Base-by-base conservation (phyloP, 169 alveolate species). In the Amoebophrya sp. region DNA sequence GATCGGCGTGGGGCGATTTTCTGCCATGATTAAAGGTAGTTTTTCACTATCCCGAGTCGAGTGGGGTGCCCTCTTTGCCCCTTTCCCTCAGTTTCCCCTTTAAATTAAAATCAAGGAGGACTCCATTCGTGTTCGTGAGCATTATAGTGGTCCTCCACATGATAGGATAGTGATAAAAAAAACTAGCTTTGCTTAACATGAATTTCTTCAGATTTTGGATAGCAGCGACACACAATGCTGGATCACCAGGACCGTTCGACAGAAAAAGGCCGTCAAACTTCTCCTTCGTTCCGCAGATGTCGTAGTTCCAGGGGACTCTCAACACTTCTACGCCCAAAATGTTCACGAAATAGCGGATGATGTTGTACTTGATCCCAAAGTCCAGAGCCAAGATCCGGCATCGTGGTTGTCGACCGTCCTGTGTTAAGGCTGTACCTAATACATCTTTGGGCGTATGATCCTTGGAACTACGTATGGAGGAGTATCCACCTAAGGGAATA, bases 161-260 rank as follows among this genome's bases (percentile, higher is more conserved):
- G n/a, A n/a, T n/a, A n/a, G n/a, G n/a, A n/a, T n/a, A n/a, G n/a
- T n/a, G n/a, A n/a, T n/a, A n/a, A n/a, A n/a, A n/a, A n/a, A n/a
- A n/a, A n/a, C n/a, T n/a, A n/a, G n/a, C n/a, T n/a, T 47, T 91
- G 34, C 38, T 0, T 89, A 14, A 0, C 76, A 41, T 38, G 94
- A 41, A 92, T 18, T 90, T 55, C 92, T 91, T 91, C 41, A 96
- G 55, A 77, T 93, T 93, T 34, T 93, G 94, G 77, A 96, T 95
- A 6, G 65, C 65, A 18, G 65, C 18, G 29, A 12, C 29, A 89
- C 96, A 95, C 92, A 90, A 83, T 41, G 91, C 91, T 3, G 98
- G 98, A 89, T 96, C 96, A 6, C 98, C 98, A 10, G 98, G 98
- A 29, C 98, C 98, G 93, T 96, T 96, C 92, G 96, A 94, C 41